These are phyloP conservation scores for Takakia lepidozioides DNA, from an alignment of 225 moss, liverwort and hornwort species.

Conservation along the genomic window DNA sequence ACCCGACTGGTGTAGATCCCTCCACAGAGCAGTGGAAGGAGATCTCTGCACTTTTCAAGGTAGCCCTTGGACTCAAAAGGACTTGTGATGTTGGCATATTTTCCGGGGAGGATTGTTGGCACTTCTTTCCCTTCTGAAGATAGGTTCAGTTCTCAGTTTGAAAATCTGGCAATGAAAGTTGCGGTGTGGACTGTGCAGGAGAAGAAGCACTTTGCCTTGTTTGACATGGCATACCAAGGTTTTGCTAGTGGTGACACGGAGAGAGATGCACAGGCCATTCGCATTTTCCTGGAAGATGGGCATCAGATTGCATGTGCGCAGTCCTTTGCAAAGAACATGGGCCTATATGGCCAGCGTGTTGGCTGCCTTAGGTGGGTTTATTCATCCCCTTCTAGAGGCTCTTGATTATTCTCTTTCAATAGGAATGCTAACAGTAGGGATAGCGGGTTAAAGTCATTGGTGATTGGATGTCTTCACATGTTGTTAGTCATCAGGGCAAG, in stretches of 20 bases:
- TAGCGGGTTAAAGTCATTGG: too few relatives aligned
- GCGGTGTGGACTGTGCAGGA: slow-evolving; percentile 13
- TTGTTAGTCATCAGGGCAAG: background rate
- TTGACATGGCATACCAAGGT: slow-evolving; percentile 66
- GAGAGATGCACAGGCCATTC: slow-evolving; percentile 49
- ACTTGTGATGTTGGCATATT: too few relatives aligned
- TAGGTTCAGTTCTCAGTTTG: slow-evolving; percentile 1
- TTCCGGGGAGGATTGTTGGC: too few relatives aligned
- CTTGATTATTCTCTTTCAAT: background rate
- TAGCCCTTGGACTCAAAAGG: too few relatives aligned
- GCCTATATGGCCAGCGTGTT: slow-evolving; percentile 54
- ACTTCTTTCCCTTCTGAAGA: too few relatives aligned
- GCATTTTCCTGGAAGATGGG: slow-evolving; percentile 53
- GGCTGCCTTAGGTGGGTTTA: slow-evolving; percentile 46
- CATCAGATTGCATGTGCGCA: slow-evolving; percentile 59
- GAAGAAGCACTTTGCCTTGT: slow-evolving; percentile 44
- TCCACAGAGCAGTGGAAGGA: slow-evolving; percentile 58
- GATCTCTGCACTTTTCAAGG: slow-evolving; percentile 52
- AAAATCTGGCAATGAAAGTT: background rate
- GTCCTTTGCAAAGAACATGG: slow-evolving; percentile 64
- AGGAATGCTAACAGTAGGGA: too few relatives aligned
- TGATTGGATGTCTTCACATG: too few relatives aligned
- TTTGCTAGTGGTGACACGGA: slow-evolving; percentile 54
- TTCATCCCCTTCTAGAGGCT: background rate
- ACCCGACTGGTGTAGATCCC: slow-evolving; percentile 61